Evolutionary conservation across 2,329 filamentous ascomycete species (phyloP), one percentile per base, ranked within the genome.

Genomic region (Westerdykella aurantiaca): DNA sequence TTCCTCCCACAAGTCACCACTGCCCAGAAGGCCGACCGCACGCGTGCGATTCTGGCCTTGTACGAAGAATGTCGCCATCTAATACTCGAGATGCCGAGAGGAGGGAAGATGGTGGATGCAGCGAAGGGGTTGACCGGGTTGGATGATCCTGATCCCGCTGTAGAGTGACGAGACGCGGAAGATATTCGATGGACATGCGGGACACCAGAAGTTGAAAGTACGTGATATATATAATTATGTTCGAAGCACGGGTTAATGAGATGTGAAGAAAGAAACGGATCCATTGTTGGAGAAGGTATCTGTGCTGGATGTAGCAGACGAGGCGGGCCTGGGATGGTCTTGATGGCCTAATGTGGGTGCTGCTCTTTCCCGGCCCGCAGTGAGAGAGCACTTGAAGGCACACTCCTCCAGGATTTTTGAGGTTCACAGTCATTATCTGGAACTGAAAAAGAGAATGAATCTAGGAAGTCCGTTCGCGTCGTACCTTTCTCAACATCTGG

Each of bases 221-320:
- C 25, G 51, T 5, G 14, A 4, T 13, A 1, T 17, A 22, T 35
- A 4, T 14, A 5, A 10, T 13, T 16, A 7, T 12, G 13, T 12
- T 29, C 29, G 22, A 14, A 14, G 5, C 7, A 6, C 13, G 2
- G 31, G 29, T 31, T 42, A 5, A 49, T 23, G 3, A 1, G 1
- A 6, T 6, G 1, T 13, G 12, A 41, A 61, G 55, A 48, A 55
- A 10, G 56, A 61, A 34, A 61, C 58, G 12, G 58, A 60, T 43
- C 50, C 54, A 5, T 38, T 61, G 44, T 38, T 61, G 16, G 48
- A 50, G 39, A 48, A 53, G 31, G 56, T 61, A 0, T 59, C 60
- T 46, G 58, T 61, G 29, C 58, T 60, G 46, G 58, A 61, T 31
- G 60, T 60, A 43, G 43, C 55, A 2, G 53, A 52, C 14, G 44